Evolutionary conservation across 331 rosid species (phyloP).

Genomic region (Cydonia oblonga): DNA sequence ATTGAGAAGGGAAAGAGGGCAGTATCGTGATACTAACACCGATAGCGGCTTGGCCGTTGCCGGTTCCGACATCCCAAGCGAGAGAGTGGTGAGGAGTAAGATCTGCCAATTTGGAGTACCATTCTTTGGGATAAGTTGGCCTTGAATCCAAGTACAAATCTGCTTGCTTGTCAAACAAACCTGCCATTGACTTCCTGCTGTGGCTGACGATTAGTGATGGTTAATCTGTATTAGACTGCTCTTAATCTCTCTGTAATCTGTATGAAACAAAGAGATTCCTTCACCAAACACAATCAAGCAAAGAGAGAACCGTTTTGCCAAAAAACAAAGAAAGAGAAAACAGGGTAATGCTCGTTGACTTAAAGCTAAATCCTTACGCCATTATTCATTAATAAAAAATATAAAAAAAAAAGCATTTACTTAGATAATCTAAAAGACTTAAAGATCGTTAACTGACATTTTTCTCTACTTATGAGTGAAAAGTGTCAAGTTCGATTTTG

Average conservation of each 20-base stretch:
- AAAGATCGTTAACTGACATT: no score
- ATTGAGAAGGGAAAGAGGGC: neutral
- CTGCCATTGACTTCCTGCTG: neutral
- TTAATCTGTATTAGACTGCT: neutral
- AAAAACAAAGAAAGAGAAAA: no score
- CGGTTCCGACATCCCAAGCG: conserved; percentile 8
- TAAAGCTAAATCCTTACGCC: no score
- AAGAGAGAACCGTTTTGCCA: no score
- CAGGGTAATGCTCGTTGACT: no score
- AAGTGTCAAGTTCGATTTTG: no score
- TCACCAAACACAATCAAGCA: neutral
- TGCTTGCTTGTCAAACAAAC: conserved; percentile 19
- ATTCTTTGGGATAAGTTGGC: conserved; percentile 21
- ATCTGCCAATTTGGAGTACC: conserved; percentile 15
- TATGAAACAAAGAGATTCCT: neutral
- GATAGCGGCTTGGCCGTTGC: conserved; percentile 24
- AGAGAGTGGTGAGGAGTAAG: conserved; percentile 14
- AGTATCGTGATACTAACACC: neutral
- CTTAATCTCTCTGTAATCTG: neutral
- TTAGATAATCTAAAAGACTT: no score
- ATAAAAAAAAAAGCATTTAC: no score
- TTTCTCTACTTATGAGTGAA: no score
- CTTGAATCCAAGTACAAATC: conserved; percentile 8
- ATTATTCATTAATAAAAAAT: no score
- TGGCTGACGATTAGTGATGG: neutral